phyloP scores from a whole-genome alignment of 2,329 filamentous ascomycete species.

The Leptosphaerulina australis region DNA sequence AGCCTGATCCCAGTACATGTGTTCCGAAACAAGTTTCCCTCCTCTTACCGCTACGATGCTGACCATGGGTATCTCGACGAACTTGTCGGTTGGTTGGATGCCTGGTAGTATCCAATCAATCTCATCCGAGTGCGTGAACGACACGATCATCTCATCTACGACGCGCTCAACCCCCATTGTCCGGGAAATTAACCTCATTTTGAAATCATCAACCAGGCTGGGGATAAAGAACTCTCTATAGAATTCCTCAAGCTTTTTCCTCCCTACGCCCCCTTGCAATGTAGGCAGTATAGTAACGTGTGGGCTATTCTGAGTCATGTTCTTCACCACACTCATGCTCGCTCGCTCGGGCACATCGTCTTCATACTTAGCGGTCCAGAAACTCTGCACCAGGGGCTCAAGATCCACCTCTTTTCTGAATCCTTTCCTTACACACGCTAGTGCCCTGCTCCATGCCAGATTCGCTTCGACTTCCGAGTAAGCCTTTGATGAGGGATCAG shows the following conservation, averaged over 20 bases:
- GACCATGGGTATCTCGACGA: conserved; percentile 62
- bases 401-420: conserved; percentile 47
- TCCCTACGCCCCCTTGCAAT: conserved; percentile 52
- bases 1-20: conserved; percentile 67
- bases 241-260: conserved; percentile 55
- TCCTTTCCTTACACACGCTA: conserved; percentile 46
- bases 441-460: conserved; percentile 52
- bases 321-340: conserved; percentile 38
- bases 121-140: conserved; percentile 62
- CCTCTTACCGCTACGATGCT: conserved; percentile 61
- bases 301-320: conserved; percentile 43
- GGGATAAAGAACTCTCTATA: conserved; percentile 64
- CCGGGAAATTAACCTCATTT: conserved; percentile 60
- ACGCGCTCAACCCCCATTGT: conserved; percentile 63
- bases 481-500: conserved; percentile 48
- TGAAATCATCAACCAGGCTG: conserved; percentile 59
- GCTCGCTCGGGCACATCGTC: conserved; percentile 40
- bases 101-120: conserved; percentile 65
- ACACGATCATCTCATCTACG: conserved; percentile 64
- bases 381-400: conserved; percentile 41
- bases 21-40: conserved; percentile 61
- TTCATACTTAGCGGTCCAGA: conserved; percentile 45
- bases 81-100: conserved; percentile 60
- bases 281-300: conserved; percentile 51
- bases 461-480: conserved; percentile 51